Base-by-base conservation (phyloP, 768 basidiomycete genomes). In the Tulasnella sp. region DNA sequence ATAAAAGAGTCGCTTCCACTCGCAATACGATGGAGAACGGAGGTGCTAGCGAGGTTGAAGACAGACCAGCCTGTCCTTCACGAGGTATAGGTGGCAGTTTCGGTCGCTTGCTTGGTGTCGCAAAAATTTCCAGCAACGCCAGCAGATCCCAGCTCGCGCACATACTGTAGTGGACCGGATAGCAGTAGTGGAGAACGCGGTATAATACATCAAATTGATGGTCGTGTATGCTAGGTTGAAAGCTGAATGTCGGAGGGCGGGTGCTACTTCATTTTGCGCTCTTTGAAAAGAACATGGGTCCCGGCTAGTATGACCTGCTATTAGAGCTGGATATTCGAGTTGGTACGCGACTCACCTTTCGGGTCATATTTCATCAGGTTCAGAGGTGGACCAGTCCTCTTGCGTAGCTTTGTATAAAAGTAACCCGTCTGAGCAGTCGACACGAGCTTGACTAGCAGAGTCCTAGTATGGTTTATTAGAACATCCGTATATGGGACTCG, bases 311-410 rank as follows among this genome's bases (percentile, higher is more conserved):
- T 4, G 12, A 36, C 12, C 4, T 25, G 48, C 21, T 17, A 14
- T n/a, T n/a, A n/a, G n/a, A n/a, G 15, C 8, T 49, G 17, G n/a
- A 37, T 5, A n/a, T 19, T 12, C 19, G 9, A 7, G 23, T 46
- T 9, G 43, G n/a, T 9, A 46, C 15, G 9, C n/a, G 9, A 37
- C 46, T 4, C 48, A 48, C 55, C 55, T 48, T 57, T 6, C 6
- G 55, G 55, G 46, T 57, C 55, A 37, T 57, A 57, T 32, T 57
- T 57, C 55, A 57, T 57, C 11, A 57, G 34, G 34, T 36, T 57
- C 29, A 57, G 42, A 14, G 55, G 29, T 21, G 55, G 55, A 17
- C 55, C 55, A 29, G 41, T 36, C 4, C 55, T 46, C 37, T 49
- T 45, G 34, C 39, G 32, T 19, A 57, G 42, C 21, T 57, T 57